A percentile compares a stretch with the other conserved stretches of the same genome.
phyloP scores from a whole-genome alignment of 495 filamentous ascomycete species.

The Hypoxylon perforatum region DNA sequence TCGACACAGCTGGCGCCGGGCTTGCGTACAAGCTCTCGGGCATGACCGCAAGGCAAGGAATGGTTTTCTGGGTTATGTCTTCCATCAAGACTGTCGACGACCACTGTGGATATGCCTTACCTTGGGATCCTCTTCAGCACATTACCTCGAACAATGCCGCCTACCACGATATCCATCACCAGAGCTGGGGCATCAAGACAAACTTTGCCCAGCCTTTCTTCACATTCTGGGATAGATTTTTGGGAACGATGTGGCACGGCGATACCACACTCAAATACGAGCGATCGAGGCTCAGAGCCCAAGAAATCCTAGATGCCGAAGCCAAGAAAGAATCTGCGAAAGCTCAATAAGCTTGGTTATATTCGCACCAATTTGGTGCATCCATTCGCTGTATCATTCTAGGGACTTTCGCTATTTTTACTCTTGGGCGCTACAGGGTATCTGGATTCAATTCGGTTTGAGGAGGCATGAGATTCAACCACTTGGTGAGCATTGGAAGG shows the following conservation, averaged over 20 bases:
- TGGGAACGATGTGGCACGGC: constrained; percentile 80
- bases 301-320: constrained; percentile 45
- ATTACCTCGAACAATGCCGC: constrained; percentile 91
- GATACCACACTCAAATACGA: constrained; percentile 58
- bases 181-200: constrained; percentile 97
- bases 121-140: constrained; percentile 93
- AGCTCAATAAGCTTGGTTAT: constrained; percentile 34
- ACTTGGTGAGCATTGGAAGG: constrained; percentile 33
- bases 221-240: constrained; percentile 81
- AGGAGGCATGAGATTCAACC: constrained; percentile 35
- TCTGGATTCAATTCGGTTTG: constrained; percentile 33
- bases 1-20: constrained; percentile 88
- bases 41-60: constrained; percentile 81
- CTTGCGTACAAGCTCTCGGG: constrained; percentile 80
- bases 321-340: constrained; percentile 48
- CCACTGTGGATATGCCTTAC: constrained; percentile 94
- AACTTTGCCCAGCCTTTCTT: constrained; percentile 84
- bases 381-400: constrained; percentile 48
- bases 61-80: constrained; percentile 84
- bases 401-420: constrained; percentile 39
- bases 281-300: constrained; percentile 49
- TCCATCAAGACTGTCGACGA: constrained; percentile 98
- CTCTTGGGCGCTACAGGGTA: constrained; percentile 28
- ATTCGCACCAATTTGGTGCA: constrained; percentile 24
- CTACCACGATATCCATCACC: constrained; percentile 98